These are phyloP conservation scores for Dalbergia oliveri DNA, from an alignment of 306 rosid genomes.

Conservation along the genomic window DNA sequence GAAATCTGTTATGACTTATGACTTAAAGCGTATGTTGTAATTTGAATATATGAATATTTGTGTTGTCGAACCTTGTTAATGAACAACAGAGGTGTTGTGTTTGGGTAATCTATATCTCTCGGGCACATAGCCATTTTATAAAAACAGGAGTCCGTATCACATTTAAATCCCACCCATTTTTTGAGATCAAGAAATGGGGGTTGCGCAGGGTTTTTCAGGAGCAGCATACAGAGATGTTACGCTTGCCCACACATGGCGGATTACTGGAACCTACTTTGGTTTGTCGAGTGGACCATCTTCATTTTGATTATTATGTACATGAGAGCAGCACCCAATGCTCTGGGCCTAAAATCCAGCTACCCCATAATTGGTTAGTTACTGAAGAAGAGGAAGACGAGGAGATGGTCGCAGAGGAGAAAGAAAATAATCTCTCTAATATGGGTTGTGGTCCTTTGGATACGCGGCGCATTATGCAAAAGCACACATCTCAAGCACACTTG, in stretches of 20 bases:
- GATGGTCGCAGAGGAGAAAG: not conserved
- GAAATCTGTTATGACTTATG: too few species aligned
- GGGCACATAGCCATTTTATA: conserved; percentile 25
- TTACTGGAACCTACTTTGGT: too few species aligned
- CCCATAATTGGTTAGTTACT: conserved; percentile 6
- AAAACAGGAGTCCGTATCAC: not conserved
- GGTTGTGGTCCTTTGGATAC: too few species aligned
- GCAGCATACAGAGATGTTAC: too few species aligned
- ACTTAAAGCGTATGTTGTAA: too few species aligned
- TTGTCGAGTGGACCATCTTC: not conserved
- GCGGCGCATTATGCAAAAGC: too few species aligned
- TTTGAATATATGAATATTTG: too few species aligned
- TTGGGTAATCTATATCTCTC: conserved; percentile 24
- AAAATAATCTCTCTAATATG: not conserved
- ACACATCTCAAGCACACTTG: too few species aligned
- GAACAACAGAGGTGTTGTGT: not conserved
- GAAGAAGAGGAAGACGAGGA: not conserved
- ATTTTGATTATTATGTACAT: not conserved
- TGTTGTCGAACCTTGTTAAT: too few species aligned
- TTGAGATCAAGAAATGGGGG: too few species aligned
- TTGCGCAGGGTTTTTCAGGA: too few species aligned
- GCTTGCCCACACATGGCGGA: too few species aligned
- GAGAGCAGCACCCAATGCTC: not conserved
- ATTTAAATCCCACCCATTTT: not conserved
- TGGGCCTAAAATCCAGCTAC: conserved; percentile 26